These are phyloP conservation scores for Pachyrhizus erosus DNA, from an alignment of 306 rosid genomes.

Conservation along the genomic window DNA sequence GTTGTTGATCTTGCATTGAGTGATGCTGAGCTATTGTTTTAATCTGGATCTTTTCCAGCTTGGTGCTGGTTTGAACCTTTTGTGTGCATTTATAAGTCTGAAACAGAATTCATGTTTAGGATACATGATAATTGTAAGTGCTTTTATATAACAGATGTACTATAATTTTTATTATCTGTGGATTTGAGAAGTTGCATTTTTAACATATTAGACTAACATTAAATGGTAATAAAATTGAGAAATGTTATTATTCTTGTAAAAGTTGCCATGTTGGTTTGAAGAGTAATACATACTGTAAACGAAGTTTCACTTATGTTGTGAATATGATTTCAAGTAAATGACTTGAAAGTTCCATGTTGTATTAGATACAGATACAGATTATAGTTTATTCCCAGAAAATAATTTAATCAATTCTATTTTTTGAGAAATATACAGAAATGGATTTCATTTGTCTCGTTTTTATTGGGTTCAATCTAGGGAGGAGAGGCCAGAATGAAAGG, in stretches of 20 bases:
- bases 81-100: not conserved
- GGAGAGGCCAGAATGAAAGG: not conserved
- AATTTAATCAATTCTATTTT: not conserved
- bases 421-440: not conserved
- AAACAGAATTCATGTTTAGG: not conserved
- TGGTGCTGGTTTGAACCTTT: conserved; percentile 14
- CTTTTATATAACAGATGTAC: too few species aligned
- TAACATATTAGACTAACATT: not conserved
- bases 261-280: not conserved
- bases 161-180: too few species aligned
- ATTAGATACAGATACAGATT: not conserved
- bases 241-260: not conserved
- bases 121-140: too few species aligned
- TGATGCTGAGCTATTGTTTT: not conserved
- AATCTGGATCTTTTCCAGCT: not conserved
- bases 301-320: too few species aligned
- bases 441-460: not conserved
- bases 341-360: not conserved
- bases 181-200: not conserved
- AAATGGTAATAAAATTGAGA: not conserved
- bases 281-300: not conserved
- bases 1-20: not conserved
- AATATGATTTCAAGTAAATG: not conserved
- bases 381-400: not conserved
- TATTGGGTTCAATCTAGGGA: not conserved